phyloP scores from a whole-genome alignment of 176 grass and related monocot genomes.

The Metroxylon sagu region DNA sequence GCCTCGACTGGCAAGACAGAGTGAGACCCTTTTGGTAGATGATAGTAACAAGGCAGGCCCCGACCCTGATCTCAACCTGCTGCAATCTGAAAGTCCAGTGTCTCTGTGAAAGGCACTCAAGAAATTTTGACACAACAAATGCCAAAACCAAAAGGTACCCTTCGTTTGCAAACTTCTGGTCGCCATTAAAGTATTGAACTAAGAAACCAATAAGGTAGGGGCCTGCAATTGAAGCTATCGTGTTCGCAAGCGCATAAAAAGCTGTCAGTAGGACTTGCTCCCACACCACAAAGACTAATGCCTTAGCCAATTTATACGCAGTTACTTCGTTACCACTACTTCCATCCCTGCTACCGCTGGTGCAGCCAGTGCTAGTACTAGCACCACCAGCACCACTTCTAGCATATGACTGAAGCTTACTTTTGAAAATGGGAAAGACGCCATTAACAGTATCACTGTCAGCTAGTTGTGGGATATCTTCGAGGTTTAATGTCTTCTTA shows the following conservation, averaged over 20 bases:
- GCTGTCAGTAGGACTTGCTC: not conserved
- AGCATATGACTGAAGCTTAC: not conserved
- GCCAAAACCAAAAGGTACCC: slow-evolving; percentile 4
- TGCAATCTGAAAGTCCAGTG: not conserved
- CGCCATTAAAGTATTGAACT: slow-evolving; percentile 2
- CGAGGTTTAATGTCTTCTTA: not conserved
- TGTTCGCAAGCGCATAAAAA: not conserved
- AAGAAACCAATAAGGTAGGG: slow-evolving; percentile 6
- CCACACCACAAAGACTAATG: not conserved
- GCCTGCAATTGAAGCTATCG: not conserved
- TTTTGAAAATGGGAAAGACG: not conserved
- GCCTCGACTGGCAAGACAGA: not conserved
- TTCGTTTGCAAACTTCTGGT: not conserved
- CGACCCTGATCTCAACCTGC: not conserved
- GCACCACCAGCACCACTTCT: not conserved
- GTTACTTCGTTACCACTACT: not conserved
- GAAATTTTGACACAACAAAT: not conserved
- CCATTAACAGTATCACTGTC: not conserved
- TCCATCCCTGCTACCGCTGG: no score
- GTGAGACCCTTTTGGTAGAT: slow-evolving; percentile 14
- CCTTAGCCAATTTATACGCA: not conserved
- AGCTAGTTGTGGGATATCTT: slow-evolving; percentile 5
- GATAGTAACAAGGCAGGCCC: not conserved
- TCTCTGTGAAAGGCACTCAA: not conserved
- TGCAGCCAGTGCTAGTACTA: not conserved